phyloP scores from a whole-genome alignment of 495 filamentous ascomycete genomes.

The Trichoderma orchidacearum region DNA sequence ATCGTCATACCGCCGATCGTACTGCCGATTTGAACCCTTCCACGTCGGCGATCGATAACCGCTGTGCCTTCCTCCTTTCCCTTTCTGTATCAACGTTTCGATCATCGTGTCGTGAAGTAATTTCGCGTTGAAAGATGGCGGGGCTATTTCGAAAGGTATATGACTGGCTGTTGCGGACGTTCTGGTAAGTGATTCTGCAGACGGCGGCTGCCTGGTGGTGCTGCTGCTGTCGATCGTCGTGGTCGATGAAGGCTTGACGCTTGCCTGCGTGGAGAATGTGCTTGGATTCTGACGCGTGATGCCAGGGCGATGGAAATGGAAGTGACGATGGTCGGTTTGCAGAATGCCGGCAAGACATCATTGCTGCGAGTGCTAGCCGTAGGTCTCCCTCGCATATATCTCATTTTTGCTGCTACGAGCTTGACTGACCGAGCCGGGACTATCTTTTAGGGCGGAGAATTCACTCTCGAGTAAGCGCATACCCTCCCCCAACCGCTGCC shows the following conservation, averaged over 20 bases:
- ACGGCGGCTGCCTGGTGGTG: constrained; percentile 4
- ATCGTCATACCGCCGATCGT: neutral
- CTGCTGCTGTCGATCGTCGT: neutral
- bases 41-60: neutral
- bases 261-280: neutral
- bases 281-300: constrained; percentile 12
- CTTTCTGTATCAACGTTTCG: neutral
- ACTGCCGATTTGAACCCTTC: neutral
- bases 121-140: constrained; percentile 42
- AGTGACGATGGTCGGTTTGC: constrained; percentile 97
- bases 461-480: constrained; percentile 87
- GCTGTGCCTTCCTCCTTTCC: neutral
- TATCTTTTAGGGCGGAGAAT: constrained; percentile 73
- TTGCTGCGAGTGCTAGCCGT: constrained; percentile 88
- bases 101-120: neutral
- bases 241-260: neutral
- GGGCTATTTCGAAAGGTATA: constrained; percentile 87
- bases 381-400: constrained; percentile 22
- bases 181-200: constrained; percentile 61
- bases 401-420: neutral
- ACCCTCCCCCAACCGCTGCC: constrained; percentile 1
- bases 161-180: constrained; percentile 95
- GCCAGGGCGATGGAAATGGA: constrained; percentile 96
- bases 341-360: constrained; percentile 97
- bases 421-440: constrained; percentile 16